A percentile compares a stretch with the other conserved stretches of the same genome.
Evolutionary conservation across 768 basidiomycete genomes (phyloP).

Genomic region (Tylopilus plumbeoviolaceoides): DNA sequence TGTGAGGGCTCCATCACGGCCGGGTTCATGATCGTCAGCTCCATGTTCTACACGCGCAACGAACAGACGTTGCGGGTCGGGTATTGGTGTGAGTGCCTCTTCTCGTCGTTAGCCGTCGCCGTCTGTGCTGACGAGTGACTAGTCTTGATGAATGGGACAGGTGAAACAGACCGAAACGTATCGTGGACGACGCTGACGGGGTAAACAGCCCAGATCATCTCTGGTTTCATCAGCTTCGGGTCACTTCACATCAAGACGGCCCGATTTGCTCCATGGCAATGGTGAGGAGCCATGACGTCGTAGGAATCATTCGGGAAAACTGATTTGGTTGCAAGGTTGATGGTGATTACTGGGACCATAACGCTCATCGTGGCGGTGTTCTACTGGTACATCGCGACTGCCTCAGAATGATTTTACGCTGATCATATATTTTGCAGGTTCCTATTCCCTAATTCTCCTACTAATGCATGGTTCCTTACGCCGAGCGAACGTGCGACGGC

Average conservation of each 20-base stretch:
- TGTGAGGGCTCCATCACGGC: constrained; percentile 73
- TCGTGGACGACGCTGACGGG: constrained; percentile 5
- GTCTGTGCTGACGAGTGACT: background rate
- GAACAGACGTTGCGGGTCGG: constrained; percentile 70
- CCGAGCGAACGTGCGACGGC: constrained; percentile 59
- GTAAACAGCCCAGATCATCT: constrained; percentile 58
- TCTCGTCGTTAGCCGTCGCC: background rate
- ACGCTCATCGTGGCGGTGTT: constrained; percentile 48
- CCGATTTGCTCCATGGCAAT: constrained; percentile 69
- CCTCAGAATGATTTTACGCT: background rate
- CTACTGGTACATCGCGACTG: constrained; percentile 45
- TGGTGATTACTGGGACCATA: constrained; percentile 63
- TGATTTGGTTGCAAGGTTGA: constrained; percentile 41
- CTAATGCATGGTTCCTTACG: constrained; percentile 72
- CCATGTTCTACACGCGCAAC: constrained; percentile 73
- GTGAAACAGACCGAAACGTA: constrained; percentile 25
- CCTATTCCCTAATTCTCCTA: constrained; percentile 72
- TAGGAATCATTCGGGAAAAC: background rate
- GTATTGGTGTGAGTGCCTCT: constrained; percentile 63
- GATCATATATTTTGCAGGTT: constrained; percentile 37
- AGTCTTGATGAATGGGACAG: constrained; percentile 77
- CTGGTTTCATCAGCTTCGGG: constrained; percentile 68
- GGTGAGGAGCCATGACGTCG: constrained; percentile 34
- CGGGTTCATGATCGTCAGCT: constrained; percentile 71
- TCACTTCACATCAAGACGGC: constrained; percentile 54